Evolutionary conservation across 169 alveolate genomes (phyloP).

Genomic region (Eimeria tenella): DNA sequence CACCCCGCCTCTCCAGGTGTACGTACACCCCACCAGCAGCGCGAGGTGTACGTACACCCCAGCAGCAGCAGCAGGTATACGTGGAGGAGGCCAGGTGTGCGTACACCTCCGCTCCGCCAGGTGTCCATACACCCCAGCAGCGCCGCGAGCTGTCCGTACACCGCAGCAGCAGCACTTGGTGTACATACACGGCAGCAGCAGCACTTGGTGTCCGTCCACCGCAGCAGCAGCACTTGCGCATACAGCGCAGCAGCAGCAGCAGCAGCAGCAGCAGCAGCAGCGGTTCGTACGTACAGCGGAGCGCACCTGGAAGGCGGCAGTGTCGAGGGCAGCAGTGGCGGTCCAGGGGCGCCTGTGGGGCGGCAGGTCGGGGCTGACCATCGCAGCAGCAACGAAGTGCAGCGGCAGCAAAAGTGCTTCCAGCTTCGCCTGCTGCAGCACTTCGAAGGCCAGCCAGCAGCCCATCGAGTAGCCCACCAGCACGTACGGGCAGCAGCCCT

Average conservation of each 20-base stretch:
- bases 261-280: neutral
- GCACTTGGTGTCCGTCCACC: too few species aligned
- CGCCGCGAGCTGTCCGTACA: too few species aligned
- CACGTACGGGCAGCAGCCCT: conserved; percentile 10
- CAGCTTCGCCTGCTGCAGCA: neutral
- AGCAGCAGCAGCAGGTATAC: too few species aligned
- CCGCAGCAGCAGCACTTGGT: too few species aligned
- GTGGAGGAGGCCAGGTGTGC: neutral
- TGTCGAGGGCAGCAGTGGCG: neutral
- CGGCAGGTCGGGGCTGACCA: conserved; percentile 68
- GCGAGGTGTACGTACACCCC: too few species aligned
- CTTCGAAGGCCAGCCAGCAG: conserved; percentile 57
- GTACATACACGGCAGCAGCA: too few species aligned
- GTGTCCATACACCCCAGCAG: neutral
- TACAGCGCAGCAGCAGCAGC: too few species aligned
- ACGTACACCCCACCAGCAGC: too few species aligned
- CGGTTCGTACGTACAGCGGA: neutral
- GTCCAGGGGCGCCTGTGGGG: conserved; percentile 31
- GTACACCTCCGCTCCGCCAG: neutral
- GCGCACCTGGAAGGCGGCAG: conserved; percentile 43
- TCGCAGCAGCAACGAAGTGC: conserved; percentile 19
- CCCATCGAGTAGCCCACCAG: conserved; percentile 73
- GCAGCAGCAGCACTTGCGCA: too few species aligned
- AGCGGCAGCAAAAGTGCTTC: neutral
- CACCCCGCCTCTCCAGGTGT: too few species aligned